Evolutionary conservation across 2,329 filamentous ascomycete genomes (phyloP), one percentile per base, ranked within the genome.

Genomic region (Alternaria alternata): DNA sequence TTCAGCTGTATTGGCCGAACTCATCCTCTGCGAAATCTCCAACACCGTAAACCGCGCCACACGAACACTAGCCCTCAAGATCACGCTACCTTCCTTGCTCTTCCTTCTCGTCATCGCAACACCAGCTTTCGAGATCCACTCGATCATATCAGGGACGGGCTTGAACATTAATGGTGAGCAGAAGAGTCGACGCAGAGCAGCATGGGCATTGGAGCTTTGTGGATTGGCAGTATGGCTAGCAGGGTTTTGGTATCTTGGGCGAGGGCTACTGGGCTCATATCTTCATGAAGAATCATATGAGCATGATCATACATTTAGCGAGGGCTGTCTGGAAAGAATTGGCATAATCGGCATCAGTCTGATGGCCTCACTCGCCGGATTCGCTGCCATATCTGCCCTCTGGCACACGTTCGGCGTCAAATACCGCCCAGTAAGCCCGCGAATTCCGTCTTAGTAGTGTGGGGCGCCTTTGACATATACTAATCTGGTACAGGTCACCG

Each of bases 331-430:
- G 46, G 85, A 87, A 66, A 77, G 93, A 44, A 88, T 96, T 26
- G 93, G 92, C 12, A 89, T 96, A 41, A 92, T 96, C 63, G 93
- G 93, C 4, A 93, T 95, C 57, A 89, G 90, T 48, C 80, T 95
- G 54, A 96, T 96, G 92, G 93, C 92, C 16, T 85, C 94, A 14
- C 82, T 96, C n/a, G 92, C 92, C 7, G 93, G 93, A 0, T 96
- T 96, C 71, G 93, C 93, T 6, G 92, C 92, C n/a, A 91, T 96
- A 34, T 94, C 91, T 24, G 90, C 91, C 1, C 88, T 93, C 1
- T 96, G 93, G 92, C 91, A 96, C 73, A 92, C 88, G 0, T 92
- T 96, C 78, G 86, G 88, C 24, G 87, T 88, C 30, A 86, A 85
- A 39, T 81, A 87, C 46, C 84, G 86, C 30, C 86, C 86, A 4